These are phyloP conservation scores for Ailanthus altissimus DNA, from an alignment of 345 rosid genomes.

Conservation along the genomic window DNA sequence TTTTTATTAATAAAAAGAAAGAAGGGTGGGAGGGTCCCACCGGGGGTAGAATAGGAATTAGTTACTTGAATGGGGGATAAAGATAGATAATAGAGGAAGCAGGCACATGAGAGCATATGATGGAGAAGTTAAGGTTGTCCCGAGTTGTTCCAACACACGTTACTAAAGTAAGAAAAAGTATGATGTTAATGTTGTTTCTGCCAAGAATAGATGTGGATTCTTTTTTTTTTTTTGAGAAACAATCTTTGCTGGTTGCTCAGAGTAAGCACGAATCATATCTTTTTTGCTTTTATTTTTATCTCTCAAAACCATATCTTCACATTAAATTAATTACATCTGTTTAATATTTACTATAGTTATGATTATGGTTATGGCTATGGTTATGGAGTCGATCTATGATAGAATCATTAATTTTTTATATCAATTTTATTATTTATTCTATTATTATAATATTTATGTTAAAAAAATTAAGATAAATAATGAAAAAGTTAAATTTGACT, in stretches of 20 bases:
- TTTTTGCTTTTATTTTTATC: neutral
- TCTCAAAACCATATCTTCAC: too few relatives aligned
- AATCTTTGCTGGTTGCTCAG: neutral
- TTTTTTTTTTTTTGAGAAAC: constrained; percentile 1
- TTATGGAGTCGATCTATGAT: too few relatives aligned
- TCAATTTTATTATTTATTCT: too few relatives aligned
- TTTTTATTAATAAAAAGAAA: neutral
- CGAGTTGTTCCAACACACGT: constrained; percentile 41
- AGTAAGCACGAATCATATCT: neutral
- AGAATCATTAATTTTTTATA: too few relatives aligned
- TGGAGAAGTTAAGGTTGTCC: constrained; percentile 56
- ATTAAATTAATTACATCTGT: too few relatives aligned
- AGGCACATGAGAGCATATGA: constrained; percentile 25
- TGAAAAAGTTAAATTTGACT: too few relatives aligned
- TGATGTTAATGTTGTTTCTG: constrained; percentile 29
- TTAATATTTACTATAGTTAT: too few relatives aligned
- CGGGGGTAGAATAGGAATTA: constrained; percentile 8
- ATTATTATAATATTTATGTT: too few relatives aligned
- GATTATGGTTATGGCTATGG: too few relatives aligned
- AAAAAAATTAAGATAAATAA: too few relatives aligned
- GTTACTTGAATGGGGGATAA: neutral
- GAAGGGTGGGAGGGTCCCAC: neutral
- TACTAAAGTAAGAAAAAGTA: constrained; percentile 15
- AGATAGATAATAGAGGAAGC: too few relatives aligned
- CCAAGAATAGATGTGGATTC: constrained; percentile 5